Percentiles rank a stretch among this genome's conserved stretches.
phyloP scores from a whole-genome alignment of 495 filamentous ascomycete genomes.

The Cercophora newfieldiana region DNA sequence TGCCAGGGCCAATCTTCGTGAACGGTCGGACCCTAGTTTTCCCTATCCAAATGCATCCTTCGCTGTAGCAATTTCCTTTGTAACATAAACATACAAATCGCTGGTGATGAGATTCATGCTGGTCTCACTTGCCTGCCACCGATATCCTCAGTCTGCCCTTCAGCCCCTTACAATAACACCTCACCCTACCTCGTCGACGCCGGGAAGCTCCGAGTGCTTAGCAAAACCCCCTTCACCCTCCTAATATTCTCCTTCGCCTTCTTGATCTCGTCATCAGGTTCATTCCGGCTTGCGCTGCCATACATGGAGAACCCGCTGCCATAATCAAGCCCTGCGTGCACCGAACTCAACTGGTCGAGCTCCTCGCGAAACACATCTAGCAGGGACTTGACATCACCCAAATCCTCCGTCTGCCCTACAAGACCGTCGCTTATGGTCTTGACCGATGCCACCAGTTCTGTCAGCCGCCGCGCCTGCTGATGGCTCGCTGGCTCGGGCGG shows the following conservation, averaged over 20 bases:
- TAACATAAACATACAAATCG: too few relatives aligned
- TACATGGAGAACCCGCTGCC: slow-evolving; percentile 40
- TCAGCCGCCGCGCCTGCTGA: slow-evolving; percentile 34
- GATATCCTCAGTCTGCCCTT: too few relatives aligned
- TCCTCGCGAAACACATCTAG: slow-evolving; percentile 52
- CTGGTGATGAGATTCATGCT: too few relatives aligned
- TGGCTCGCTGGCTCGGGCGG: slow-evolving; percentile 27
- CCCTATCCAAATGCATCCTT: too few relatives aligned
- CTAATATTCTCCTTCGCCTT: slow-evolving; percentile 81
- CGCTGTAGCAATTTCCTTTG: too few relatives aligned
- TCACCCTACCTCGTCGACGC: slow-evolving; percentile 17
- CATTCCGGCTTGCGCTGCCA: slow-evolving; percentile 44
- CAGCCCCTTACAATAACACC: too few relatives aligned
- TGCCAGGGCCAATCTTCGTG: too few relatives aligned
- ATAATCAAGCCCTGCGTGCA: slow-evolving; percentile 27
- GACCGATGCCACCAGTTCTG: slow-evolving; percentile 48
- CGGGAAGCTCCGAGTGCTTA: slow-evolving; percentile 73
- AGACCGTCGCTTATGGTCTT: slow-evolving; percentile 53
- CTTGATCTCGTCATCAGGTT: slow-evolving; percentile 72
- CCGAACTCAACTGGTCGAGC: slow-evolving; percentile 44
- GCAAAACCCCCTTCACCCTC: slow-evolving; percentile 86
- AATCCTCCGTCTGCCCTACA: slow-evolving; percentile 38
- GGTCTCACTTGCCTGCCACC: too few relatives aligned
- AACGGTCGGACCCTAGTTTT: too few relatives aligned
- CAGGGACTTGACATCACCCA: slow-evolving; percentile 39